Percentiles rank a stretch among this genome's conserved stretches.
These are phyloP conservation scores for Glaciozyma antarctica DNA, from an alignment of 768 basidiomycete species.

Conservation along the genomic window DNA sequence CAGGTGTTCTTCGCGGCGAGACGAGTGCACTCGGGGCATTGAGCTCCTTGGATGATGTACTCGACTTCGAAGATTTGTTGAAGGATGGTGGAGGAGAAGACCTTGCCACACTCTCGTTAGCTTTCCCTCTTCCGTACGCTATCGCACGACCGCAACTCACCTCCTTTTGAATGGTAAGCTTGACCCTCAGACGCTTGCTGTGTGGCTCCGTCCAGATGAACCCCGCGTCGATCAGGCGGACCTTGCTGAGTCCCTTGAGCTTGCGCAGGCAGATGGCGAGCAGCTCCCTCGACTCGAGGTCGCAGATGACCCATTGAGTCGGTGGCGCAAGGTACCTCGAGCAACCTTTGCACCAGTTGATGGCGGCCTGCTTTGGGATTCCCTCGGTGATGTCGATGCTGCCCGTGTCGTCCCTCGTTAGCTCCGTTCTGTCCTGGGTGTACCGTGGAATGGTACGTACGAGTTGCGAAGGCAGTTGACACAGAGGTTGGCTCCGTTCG, in stretches of 20 bases:
- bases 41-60: constrained; percentile 85
- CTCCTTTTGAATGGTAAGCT: constrained; percentile 97
- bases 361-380: constrained; percentile 70
- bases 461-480: constrained; percentile 80
- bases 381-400: constrained; percentile 97
- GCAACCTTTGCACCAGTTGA: constrained; percentile 91
- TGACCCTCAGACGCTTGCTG: constrained; percentile 81
- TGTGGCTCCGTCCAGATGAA: constrained; percentile 99
- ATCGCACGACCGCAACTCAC: constrained; percentile 43
- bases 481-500: constrained; percentile 77
- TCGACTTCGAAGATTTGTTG: constrained; percentile 97
- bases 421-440: background rate
- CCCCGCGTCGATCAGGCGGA: constrained; percentile 92
- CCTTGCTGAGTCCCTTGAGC: constrained; percentile 85
- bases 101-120: constrained; percentile 46
- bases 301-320: constrained; percentile 68
- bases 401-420: background rate
- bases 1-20: constrained; percentile 98
- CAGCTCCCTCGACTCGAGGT: constrained; percentile 84
- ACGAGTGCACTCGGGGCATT: constrained; percentile 87
- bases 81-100: constrained; percentile 84
- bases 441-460: constrained; percentile 44
- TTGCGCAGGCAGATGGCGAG: constrained; percentile 90
- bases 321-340: constrained; percentile 92
- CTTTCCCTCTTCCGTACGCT: background rate